Base-by-base conservation (phyloP, 345 rosid genomes). In the Heritiera fomes region DNA sequence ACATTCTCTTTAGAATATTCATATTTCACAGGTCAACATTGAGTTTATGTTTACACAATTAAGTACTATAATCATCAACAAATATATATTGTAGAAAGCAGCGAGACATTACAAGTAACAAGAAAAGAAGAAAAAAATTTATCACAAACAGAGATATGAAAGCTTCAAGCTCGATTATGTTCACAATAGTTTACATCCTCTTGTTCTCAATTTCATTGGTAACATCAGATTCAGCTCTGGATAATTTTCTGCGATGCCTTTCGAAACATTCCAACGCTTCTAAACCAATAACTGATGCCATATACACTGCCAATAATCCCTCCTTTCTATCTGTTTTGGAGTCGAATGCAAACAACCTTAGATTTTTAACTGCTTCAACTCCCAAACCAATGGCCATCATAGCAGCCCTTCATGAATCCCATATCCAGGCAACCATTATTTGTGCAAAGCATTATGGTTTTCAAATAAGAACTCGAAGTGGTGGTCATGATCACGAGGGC, bases 401-500 rank as follows among this genome's bases (percentile, higher is more conserved):
- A 62, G 80, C 93, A 0, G 90, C 98, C 1, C 45, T 14, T 14
- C 7, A 53, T 53, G 58, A 15, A 15, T 53, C 58, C 58, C 85
- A 85, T 77, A 75, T 85, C 58, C 83, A 80, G 43, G 63, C 85
- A 13, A 77, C 87, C 6, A 83, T 85, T 76, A 49, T 85, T 41
- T 85, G 87, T 20, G 79, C 85, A 38, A 85, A 82, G 50, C 18
- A 8, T 6, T 41, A 34, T 10, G 50, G 62, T 6, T 8, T 84
- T 38, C 91, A 86, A 43, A 73, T 94, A 74, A 87, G 83, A 60
- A 85, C 81, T 56, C 87, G 97, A 47, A 92, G 98, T n/a, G 98
- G 97, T 0, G 98, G 98, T 60, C 98, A 94, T 77, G 93, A 92
- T 79, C 91, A 79, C 52, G 98, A 93, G 63, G 98, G 98, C 8